phyloP scores from a whole-genome alignment of 345 rosid species.

The Gossypium arboreum region DNA sequence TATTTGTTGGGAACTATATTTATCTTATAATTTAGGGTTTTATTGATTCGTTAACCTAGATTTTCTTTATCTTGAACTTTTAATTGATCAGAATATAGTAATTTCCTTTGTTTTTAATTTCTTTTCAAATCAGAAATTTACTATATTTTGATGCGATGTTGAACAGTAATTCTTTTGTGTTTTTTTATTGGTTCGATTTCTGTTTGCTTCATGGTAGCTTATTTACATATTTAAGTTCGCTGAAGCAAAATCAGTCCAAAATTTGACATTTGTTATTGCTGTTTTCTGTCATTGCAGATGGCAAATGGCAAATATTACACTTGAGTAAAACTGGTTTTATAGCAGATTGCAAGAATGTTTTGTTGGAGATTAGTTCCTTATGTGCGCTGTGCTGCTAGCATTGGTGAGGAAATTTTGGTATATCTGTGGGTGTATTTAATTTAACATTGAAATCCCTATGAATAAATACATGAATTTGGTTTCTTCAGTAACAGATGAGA shows the following conservation, averaged over 20 bases:
- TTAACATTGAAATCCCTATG: neutral
- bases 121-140: too few relatives aligned
- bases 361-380: neutral
- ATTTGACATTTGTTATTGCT: neutral
- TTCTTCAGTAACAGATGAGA: neutral
- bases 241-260: neutral
- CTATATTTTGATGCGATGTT: neutral
- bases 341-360: neutral
- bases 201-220: neutral
- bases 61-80: too few relatives aligned
- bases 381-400: neutral
- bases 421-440: neutral
- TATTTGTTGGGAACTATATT: too few relatives aligned
- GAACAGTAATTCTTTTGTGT: neutral
- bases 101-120: too few relatives aligned
- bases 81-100: too few relatives aligned
- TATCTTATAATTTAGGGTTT: neutral
- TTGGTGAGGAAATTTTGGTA: neutral
- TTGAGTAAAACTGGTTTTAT: neutral
- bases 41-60: too few relatives aligned
- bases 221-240: neutral
- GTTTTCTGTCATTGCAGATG: slow-evolving; percentile 1
- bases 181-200: neutral
- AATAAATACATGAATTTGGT: neutral
- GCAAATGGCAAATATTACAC: neutral